phyloP scores from a whole-genome alignment of 768 basidiomycete genomes.

The Chlorophyllum brunneum region DNA sequence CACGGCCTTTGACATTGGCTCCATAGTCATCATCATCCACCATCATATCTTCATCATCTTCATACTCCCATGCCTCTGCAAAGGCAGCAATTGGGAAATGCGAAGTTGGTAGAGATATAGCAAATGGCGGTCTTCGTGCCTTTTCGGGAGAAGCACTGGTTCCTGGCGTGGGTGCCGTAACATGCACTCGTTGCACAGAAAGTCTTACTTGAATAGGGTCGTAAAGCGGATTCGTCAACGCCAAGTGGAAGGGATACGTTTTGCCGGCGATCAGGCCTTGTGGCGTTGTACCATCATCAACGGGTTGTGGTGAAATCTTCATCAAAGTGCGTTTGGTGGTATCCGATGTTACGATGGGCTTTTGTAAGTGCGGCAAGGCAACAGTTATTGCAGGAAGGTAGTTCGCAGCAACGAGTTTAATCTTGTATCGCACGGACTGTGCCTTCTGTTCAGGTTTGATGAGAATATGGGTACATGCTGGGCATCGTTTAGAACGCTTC shows the following conservation, averaged over 20 bases:
- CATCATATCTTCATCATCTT: conserved; percentile 93
- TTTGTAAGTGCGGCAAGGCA: conserved; percentile 55
- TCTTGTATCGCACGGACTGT: conserved; percentile 91
- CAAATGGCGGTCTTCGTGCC: conserved; percentile 69
- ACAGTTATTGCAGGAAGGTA: conserved; percentile 88
- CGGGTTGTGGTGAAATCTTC: conserved; percentile 34
- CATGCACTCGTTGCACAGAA: conserved; percentile 67
- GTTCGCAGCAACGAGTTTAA: conserved; percentile 93
- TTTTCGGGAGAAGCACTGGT: conserved; percentile 46
- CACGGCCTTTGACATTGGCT: conserved; percentile 41
- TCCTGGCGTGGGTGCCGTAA: conserved; percentile 27
- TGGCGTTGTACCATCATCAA: conserved; percentile 34
- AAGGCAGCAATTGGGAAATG: conserved; percentile 85
- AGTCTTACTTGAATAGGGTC: conserved; percentile 93
- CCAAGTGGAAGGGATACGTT: conserved; percentile 85
- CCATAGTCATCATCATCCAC: conserved; percentile 48
- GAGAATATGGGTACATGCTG: conserved; percentile 90
- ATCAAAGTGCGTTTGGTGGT: conserved; percentile 36
- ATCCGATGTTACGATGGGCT: conserved; percentile 32
- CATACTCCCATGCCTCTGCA: conserved; percentile 98
- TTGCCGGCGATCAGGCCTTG: conserved; percentile 65
- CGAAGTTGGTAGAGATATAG: conserved; percentile 71
- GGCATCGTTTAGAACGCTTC: conserved; percentile 94
- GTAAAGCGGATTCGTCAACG: conserved; percentile 91
- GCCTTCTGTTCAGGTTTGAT: conserved; percentile 99